A percentile compares a stretch with the other conserved stretches of the same genome.
Evolutionary conservation across 2,329 filamentous ascomycete genomes (phyloP).

Genomic region (Myriosclerotinia scirpicola): DNA sequence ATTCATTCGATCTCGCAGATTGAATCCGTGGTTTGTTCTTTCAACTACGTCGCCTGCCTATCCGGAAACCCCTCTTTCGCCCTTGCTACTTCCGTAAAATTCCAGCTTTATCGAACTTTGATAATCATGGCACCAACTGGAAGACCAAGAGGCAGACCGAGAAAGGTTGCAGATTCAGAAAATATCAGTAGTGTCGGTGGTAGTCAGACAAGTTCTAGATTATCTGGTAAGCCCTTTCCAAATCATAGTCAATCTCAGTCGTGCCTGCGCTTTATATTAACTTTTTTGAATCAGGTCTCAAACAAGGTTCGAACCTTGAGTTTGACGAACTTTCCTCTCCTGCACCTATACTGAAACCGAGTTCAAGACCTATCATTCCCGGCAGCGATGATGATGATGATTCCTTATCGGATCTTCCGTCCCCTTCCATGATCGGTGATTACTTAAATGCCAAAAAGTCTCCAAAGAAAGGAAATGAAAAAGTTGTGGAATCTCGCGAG

Average conservation of each 20-base stretch:
- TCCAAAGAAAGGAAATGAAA: conserved; percentile 24
- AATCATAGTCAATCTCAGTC: not conserved
- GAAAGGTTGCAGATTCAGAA: conserved; percentile 26
- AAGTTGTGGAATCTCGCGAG: conserved; percentile 36
- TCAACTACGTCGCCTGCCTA: not conserved
- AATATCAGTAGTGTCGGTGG: conserved; percentile 25
- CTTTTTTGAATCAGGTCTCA: conserved; percentile 29
- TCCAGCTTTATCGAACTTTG: not conserved
- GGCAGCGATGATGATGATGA: conserved; percentile 25
- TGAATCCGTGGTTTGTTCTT: not conserved
- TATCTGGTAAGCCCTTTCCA: conserved; percentile 33
- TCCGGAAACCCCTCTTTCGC: not conserved
- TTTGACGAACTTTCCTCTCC: conserved; percentile 21
- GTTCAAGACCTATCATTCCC: conserved; percentile 1
- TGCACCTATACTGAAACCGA: not conserved
- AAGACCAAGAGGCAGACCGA: conserved; percentile 33
- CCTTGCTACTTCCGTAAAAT: not conserved
- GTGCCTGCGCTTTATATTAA: conserved; percentile 2
- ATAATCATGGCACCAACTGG: conserved; percentile 28
- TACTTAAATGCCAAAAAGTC: conserved; percentile 24
- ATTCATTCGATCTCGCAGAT: not conserved
- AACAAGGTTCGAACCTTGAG: conserved; percentile 30
- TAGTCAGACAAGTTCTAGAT: conserved; percentile 30
- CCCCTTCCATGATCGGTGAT: conserved; percentile 26
- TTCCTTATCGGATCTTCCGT: conserved; percentile 29